Percentiles rank a stretch among this genome's conserved stretches.
These are phyloP conservation scores for Trapa incisa DNA, from an alignment of 345 rosid species.

Conservation along the genomic window DNA sequence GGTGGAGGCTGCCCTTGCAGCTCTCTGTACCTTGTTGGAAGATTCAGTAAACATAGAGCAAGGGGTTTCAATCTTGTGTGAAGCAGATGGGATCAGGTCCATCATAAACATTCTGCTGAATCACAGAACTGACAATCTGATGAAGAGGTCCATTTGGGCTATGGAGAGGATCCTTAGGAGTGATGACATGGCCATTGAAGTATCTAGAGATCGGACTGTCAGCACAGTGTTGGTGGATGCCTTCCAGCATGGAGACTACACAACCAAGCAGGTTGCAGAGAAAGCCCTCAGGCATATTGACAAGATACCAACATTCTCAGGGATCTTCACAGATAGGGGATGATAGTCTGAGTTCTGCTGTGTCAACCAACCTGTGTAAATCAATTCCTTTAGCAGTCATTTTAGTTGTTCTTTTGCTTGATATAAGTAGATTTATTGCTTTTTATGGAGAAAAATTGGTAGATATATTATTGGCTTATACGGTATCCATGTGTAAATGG, in stretches of 20 bases:
- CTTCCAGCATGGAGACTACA: slow-evolving; percentile 78
- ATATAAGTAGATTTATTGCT: background rate
- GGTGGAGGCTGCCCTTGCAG: slow-evolving; percentile 82
- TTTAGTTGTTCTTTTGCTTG: background rate
- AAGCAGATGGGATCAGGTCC: slow-evolving; percentile 58
- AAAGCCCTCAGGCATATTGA: slow-evolving; percentile 70
- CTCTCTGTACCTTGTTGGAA: slow-evolving; percentile 66
- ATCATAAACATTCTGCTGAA: slow-evolving; percentile 58
- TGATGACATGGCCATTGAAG: slow-evolving; percentile 60
- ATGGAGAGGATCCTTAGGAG: slow-evolving; percentile 76
- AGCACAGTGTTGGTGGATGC: slow-evolving; percentile 87
- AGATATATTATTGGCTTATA: background rate
- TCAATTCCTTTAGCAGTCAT: background rate
- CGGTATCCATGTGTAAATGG: background rate
- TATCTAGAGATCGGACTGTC: slow-evolving; percentile 63
- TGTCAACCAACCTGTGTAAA: background rate
- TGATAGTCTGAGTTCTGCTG: background rate
- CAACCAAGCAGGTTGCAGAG: slow-evolving; percentile 84
- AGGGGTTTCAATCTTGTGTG: slow-evolving; percentile 48
- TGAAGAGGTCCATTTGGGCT: slow-evolving; percentile 76
- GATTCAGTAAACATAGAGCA: slow-evolving; percentile 17
- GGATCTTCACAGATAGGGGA: slow-evolving; percentile 55
- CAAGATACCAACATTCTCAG: slow-evolving; percentile 23
- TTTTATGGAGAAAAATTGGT: too few relatives aligned
- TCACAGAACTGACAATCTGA: slow-evolving; percentile 54